A percentile compares a stretch with the other conserved stretches of the same genome.
Conservation (phyloP, 129 eudicot species). For the Oenanthe sinensis region DNA sequence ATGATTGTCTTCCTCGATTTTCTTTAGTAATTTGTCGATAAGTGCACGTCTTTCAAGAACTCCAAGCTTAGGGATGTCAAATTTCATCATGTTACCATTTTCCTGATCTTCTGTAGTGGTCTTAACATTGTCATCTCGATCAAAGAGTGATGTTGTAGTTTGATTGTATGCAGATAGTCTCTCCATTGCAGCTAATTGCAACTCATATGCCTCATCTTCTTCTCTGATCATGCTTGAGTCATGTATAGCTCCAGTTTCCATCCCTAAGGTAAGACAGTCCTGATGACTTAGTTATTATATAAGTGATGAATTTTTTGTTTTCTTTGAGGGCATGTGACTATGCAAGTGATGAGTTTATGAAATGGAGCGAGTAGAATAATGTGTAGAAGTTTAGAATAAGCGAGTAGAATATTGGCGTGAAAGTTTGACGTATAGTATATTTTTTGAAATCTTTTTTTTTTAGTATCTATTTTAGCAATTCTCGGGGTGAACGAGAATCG, state of each 20-base stretch:
- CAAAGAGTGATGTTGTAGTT: background rate
- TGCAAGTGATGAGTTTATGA: no score
- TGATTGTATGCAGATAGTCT: background rate
- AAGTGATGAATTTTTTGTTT: no score
- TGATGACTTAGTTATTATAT: background rate
- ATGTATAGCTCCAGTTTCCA: background rate
- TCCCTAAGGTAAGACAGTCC: background rate
- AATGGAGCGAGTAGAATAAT: no score
- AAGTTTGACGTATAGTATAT: no score
- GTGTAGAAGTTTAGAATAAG: no score
- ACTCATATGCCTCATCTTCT: background rate
- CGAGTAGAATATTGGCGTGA: no score
- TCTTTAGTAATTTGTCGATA: background rate
- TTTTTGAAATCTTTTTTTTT: no score
- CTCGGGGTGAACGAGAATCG: no score
- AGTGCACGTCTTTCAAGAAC: background rate
- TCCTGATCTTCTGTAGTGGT: conserved; percentile 1
- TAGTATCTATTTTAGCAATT: no score
- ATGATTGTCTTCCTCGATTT: conserved; percentile 9
- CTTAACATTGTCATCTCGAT: background rate
- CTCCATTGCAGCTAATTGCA: background rate
- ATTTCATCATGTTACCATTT: background rate
- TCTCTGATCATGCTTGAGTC: background rate
- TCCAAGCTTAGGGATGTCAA: background rate
- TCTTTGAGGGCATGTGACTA: no score